Evolutionary conservation across 306 rosid species (phyloP), one percentile per base, ranked within the genome.

Genomic region (Vigna radiata): DNA sequence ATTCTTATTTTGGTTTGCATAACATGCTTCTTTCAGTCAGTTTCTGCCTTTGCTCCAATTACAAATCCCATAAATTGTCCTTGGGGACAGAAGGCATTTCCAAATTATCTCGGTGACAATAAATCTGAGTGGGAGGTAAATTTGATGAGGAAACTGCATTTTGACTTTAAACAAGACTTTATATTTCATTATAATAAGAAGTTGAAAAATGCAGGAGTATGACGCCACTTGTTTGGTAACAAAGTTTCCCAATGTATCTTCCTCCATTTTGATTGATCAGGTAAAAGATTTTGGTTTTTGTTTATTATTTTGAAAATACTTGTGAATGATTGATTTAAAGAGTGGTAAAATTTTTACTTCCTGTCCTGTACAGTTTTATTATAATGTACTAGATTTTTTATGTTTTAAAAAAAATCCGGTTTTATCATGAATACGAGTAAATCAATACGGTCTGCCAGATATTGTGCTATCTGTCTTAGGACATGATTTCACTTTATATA

Each of bases 51-150:
- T 46, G 75, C 98, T 65, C 98, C 97, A 12, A 36, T 94, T 76
- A 91, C 39, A 54, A 94, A 94, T 88, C 97, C 98, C 74, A 83
- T 75, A 63, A 90, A 88, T 79, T 89, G 97, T 68, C 86, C 97
- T 5, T 92, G 96, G 97, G 98, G 98, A 81, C 91, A 86, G 86
- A 94, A 92, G 86, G 97, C 96, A 69, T 92, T 94, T 85, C 67
- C 96, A 56, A 92, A 94, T 82, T 94, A 94, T 88, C 91, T 94
- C 1, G 96, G 96, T 29, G 84, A 68, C 89, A 82, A 85, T 60
- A 90, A 92, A 83, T 82, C 87, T 58, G 95, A 85, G 63, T 94
- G 97, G 98, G 96, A 94, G 95, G 98, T 89, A 81, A 84, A 78
- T 65, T 77, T 59, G 52, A 11, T 25, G 5, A 56, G 71, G 69